phyloP scores from a whole-genome alignment of 345 rosid genomes.

The Capsella bursapastoris region DNA sequence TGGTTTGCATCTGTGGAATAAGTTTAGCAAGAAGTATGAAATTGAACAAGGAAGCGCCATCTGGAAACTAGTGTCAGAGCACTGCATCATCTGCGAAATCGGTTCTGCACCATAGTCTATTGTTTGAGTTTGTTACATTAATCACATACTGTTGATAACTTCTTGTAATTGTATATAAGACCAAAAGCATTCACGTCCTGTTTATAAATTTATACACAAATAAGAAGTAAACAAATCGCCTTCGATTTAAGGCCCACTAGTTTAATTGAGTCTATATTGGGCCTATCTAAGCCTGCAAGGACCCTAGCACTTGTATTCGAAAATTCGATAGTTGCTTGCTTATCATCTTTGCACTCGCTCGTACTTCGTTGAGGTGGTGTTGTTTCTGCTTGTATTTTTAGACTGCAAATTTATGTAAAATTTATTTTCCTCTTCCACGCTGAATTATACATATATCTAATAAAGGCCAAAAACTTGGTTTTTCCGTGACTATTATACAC shows the following conservation, averaged over 20 bases:
- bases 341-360: background rate
- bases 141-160: conserved; percentile 7
- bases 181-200: background rate
- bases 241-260: background rate
- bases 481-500: no score
- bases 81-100: conserved; percentile 45
- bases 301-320: no score
- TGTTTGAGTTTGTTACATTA: background rate
- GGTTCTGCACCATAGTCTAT: conserved; percentile 3
- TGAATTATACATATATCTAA: no score
- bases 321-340: no score
- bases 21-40: conserved; percentile 43
- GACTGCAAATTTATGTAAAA: no score
- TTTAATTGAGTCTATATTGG: background rate
- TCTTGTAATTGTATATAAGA: background rate
- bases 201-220: background rate
- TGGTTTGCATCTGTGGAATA: conserved; percentile 73
- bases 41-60: conserved; percentile 54
- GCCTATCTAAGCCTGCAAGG: background rate
- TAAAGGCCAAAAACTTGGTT: no score
- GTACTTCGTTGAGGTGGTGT: no score
- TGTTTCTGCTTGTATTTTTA: no score
- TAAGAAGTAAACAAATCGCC: background rate
- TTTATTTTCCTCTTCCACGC: no score
- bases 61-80: conserved; percentile 49